Base-by-base conservation (phyloP, 805 yeast genomes). In the Pichia cephalocereana region DNA sequence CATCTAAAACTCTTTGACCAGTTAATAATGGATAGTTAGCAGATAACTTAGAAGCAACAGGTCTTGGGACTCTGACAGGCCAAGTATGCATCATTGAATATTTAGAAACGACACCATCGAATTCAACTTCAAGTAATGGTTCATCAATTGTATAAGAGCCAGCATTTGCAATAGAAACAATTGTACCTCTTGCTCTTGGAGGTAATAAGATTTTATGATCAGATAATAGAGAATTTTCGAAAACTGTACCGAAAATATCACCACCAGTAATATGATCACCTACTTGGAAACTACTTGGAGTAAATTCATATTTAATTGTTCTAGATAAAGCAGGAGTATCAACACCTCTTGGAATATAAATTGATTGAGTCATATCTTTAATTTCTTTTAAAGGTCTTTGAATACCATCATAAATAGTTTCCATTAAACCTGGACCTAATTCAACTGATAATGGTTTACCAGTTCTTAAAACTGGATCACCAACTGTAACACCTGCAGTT, bases 51-150 rank as follows among this genome's bases (percentile, higher is more conserved):
- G 89, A 95, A 45, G 97, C 85, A 43, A 91, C 98, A 17, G 99
- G 99, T 73, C 99, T 84, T 60, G 99, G 98, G 41, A 90, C 96
- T 77, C 99, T 89, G 54, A 93, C 99, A 37, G 99, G 99, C 99
- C 99, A 93, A 30, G 96, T 83, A 71, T 93, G 99, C 84, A 80
- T 88, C 96, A 93, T 89, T 41, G 95, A 76, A 74, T 86, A 91
- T 45, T 77, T 74, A 57, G 76, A 77, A 57, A 77, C 85, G 63
- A 80, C 77, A 57, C 97, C 98, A 53, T 89, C 91, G 61, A 90
- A 93, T 70, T 93, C 99, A 52, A 93, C 87, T 72, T 93, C 99
- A 58, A 93, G 71, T 47, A 93, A 73, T 45, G 88, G 80, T 61
- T 90, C 96, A 57, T 87, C 96, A 49, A 93, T 88, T 41, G 83